Evolutionary conservation across 345 rosid species (phyloP), one percentile per base, ranked within the genome.

Genomic region (Euphorbia peplus): DNA sequence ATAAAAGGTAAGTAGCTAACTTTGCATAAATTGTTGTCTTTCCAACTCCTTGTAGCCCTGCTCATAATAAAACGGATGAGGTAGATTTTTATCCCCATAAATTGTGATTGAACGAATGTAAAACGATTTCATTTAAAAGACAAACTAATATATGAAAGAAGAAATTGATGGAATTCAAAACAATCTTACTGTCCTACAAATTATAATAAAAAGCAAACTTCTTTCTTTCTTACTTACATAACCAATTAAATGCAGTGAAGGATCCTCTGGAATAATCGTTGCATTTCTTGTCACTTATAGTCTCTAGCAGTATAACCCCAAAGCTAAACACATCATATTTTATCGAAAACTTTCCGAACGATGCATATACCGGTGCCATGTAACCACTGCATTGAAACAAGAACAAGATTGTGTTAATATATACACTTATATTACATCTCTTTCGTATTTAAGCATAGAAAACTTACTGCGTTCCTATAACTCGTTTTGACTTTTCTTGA

Each of bases 311-410:
- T 56, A 92, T 24, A 13, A 90, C 83, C 25, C 96, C 89, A 0
- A 83, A 91, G 63, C 92, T 89, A 18, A 80, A 89, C 0, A 89
- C 89, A 15, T 92, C 93, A 0, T 92, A 90, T 68, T 92, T 90
- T 6, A 77, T 59, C 0, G 96, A 92, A 66, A 88, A 90, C 9
- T 72, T 70, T 0, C 92, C 92, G 22, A 66, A 74, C 91, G 85
- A 79, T 21, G 92, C 96, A 28, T 92, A 85, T 48, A 89, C 90
- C 0, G 92, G 93, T n/a, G 97, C 81, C 93, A 87, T 89, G 24
- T 87, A 91, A 24, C 96, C 90, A 24, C 96, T 86, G 79, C 14
- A 50, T 19, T n/a, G 24, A 3, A 32, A 8, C 14, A 29, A 59
- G 5, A 2, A 69, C 11, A 60, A 32, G 18, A 4, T 25, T 8